A percentile compares a stretch with the other conserved stretches of the same genome.
Evolutionary conservation across 345 rosid genomes (phyloP).

Genomic region (Aegle marmelos): DNA sequence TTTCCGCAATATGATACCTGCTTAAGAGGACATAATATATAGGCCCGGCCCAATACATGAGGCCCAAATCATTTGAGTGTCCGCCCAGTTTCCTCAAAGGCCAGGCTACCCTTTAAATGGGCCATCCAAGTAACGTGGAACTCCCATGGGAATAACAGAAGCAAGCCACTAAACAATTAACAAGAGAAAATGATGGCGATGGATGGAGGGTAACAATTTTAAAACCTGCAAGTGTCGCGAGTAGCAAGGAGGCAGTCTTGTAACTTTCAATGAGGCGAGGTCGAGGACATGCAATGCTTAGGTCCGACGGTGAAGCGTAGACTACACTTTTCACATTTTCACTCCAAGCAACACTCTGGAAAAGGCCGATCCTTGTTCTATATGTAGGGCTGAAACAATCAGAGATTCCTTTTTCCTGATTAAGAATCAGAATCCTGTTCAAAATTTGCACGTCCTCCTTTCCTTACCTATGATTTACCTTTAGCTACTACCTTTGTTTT

Average conservation of each 20-base stretch:
- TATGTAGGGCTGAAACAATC: neutral
- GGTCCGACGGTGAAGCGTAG: neutral
- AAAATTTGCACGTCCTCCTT: neutral
- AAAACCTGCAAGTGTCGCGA: neutral
- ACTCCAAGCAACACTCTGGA: neutral
- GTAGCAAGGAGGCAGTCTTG: neutral
- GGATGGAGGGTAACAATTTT: too few species aligned
- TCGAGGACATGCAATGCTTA: neutral
- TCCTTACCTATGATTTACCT: neutral
- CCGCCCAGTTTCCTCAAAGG: neutral
- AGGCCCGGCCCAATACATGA: neutral
- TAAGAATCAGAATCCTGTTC: constrained; percentile 6
- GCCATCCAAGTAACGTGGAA: neutral
- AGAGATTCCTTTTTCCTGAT: neutral
- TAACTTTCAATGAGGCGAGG: neutral
- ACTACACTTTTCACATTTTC: neutral
- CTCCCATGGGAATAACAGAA: neutral
- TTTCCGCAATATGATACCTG: too few species aligned
- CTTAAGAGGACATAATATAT: too few species aligned
- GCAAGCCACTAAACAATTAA: too few species aligned
- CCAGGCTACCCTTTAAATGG: neutral
- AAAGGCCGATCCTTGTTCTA: neutral
- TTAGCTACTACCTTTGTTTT: neutral
- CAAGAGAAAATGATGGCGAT: neutral
- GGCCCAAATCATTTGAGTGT: neutral